phyloP scores from a whole-genome alignment of 1,284 basidiomycete genomes.

The Leccinum solheimii region DNA sequence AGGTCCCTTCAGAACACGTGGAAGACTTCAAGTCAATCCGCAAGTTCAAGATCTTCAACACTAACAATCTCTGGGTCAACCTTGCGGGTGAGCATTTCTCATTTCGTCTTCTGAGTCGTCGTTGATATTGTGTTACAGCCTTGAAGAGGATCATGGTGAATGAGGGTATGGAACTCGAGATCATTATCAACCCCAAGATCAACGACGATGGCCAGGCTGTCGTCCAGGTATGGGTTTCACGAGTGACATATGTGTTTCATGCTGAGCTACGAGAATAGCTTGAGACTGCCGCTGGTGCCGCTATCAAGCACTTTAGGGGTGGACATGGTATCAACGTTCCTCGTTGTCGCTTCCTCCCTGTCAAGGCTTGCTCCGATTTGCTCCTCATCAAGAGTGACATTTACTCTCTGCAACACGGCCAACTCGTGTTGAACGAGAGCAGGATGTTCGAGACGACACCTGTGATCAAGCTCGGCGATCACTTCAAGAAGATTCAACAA shows the following conservation, averaged over 20 bases:
- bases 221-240: conserved; percentile 48
- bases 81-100: conserved; percentile 55
- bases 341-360: conserved; percentile 95
- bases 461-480: conserved; percentile 96
- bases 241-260: not conserved
- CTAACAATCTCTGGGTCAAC: conserved; percentile 98
- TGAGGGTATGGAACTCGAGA: conserved; percentile 89
- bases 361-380: conserved; percentile 89
- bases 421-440: conserved; percentile 87
- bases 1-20: conserved; percentile 96
- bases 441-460: conserved; percentile 95
- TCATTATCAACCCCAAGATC: conserved; percentile 94
- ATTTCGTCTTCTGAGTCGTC: not conserved
- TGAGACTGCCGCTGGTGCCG: conserved; percentile 97
- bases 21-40: conserved; percentile 97
- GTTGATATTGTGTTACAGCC: conserved; percentile 41
- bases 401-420: conserved; percentile 94
- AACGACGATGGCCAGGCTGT: conserved; percentile 89
- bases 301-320: conserved; percentile 96
- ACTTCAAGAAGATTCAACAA: conserved; percentile 91
- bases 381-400: conserved; percentile 97
- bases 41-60: conserved; percentile 97
- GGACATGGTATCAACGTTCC: conserved; percentile 99
- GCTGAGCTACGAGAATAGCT: conserved; percentile 56
- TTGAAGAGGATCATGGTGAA: conserved; percentile 94